Conservation (phyloP, 1,139 yeast species). For the Citeromyces hawaiiensis region DNA sequence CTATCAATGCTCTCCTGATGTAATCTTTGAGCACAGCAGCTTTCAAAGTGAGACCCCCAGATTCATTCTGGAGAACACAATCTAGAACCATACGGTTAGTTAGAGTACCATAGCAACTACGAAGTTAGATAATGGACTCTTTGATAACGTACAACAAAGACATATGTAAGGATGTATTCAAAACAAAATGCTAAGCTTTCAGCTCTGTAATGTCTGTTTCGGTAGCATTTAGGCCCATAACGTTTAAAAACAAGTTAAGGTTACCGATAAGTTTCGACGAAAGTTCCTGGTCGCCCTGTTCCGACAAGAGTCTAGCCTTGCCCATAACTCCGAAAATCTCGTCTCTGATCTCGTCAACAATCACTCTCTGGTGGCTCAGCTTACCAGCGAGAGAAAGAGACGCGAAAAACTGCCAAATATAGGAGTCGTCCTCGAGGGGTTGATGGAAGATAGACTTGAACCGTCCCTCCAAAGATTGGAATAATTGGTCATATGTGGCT, state of each 20-base stretch:
- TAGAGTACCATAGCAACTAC: background rate
- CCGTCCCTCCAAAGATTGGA: constrained; percentile 69
- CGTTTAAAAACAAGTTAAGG: constrained; percentile 85
- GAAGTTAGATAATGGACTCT: background rate
- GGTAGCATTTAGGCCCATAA: constrained; percentile 92
- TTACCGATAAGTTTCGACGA: constrained; percentile 62
- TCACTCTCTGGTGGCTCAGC: constrained; percentile 83
- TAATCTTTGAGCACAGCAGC: background rate
- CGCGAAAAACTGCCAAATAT: constrained; percentile 96
- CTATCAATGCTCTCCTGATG: background rate
- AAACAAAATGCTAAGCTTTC: constrained; percentile 1
- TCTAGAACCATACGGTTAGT: background rate
- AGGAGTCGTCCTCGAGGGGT: constrained; percentile 53
- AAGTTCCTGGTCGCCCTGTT: constrained; percentile 39
- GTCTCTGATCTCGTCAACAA: constrained; percentile 90
- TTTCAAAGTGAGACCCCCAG: background rate
- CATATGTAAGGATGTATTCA: background rate
- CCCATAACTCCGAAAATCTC: constrained; percentile 85
- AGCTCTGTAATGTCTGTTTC: constrained; percentile 45
- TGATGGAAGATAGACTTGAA: constrained; percentile 52
- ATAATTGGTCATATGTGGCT: constrained; percentile 68
- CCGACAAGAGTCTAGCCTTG: constrained; percentile 44
- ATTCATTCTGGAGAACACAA: background rate
- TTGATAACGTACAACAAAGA: background rate
- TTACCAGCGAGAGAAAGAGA: constrained; percentile 88